Evolutionary conservation across 2,329 filamentous ascomycete genomes (phyloP).

Genomic region (Aureobasidium uvarum): DNA sequence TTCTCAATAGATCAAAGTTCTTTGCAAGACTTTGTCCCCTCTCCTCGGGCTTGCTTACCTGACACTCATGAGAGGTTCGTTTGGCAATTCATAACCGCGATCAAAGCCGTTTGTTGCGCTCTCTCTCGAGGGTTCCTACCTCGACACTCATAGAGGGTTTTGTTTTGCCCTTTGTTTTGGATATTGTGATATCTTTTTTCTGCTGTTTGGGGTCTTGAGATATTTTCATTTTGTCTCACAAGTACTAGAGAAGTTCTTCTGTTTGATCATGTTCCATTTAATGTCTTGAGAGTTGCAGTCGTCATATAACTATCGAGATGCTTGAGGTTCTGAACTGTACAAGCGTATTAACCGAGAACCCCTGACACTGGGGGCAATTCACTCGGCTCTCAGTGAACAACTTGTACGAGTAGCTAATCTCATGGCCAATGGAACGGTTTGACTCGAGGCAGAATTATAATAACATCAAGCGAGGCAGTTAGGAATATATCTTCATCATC

Average conservation of each 20-base stretch:
- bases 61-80: neutral
- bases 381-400: too few species aligned
- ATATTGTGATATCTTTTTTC: neutral
- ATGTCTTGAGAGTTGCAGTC: too few species aligned
- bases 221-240: too few species aligned
- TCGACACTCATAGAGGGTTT: neutral
- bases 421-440: too few species aligned
- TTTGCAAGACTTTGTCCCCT: neutral
- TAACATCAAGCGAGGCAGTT: neutral
- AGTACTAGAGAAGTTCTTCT: too few species aligned
- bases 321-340: too few species aligned
- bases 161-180: neutral
- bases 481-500: neutral
- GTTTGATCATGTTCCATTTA: too few species aligned
- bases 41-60: neutral
- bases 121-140: neutral
- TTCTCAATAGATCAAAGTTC: neutral
- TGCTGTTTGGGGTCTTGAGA: neutral
- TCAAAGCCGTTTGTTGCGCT: neutral
- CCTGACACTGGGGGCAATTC: too few species aligned
- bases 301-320: too few species aligned
- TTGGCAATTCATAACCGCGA: neutral
- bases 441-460: too few species aligned
- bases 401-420: too few species aligned
- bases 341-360: too few species aligned